These are phyloP conservation scores for Stenogyne calaminthoides DNA, from an alignment of 305 asterid genomes.

Conservation along the genomic window DNA sequence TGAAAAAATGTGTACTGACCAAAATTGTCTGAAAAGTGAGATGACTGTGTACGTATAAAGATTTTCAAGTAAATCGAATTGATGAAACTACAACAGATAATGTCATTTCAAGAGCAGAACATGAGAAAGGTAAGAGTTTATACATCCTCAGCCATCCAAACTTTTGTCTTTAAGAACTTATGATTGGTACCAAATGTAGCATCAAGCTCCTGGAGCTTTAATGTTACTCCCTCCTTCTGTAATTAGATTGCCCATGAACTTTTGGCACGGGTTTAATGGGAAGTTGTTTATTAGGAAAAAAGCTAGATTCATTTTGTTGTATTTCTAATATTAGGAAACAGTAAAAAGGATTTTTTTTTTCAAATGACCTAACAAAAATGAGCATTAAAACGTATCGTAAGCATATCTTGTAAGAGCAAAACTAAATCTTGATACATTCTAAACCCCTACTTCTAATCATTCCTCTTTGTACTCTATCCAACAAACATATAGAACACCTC, in stretches of 20 bases:
- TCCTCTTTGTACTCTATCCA: background rate
- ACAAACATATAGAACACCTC: background rate
- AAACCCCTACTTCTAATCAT: background rate
- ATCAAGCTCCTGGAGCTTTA: background rate
- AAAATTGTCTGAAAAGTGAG: background rate
- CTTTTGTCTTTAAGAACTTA: background rate
- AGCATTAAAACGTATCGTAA: background rate
- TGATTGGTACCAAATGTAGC: background rate
- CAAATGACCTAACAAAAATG: too few species aligned
- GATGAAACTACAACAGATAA: conserved; percentile 1
- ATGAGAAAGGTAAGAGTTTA: background rate
- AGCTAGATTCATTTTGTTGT: too few species aligned
- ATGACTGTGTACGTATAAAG: background rate
- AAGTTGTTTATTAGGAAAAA: too few species aligned
- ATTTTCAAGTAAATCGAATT: background rate
- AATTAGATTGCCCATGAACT: too few species aligned
- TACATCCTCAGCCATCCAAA: background rate
- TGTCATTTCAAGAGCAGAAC: background rate
- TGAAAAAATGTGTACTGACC: background rate
- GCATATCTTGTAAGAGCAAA: background rate
- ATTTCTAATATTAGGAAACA: too few species aligned
- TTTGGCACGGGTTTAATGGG: too few species aligned
- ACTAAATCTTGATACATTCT: background rate
- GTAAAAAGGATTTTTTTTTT: too few species aligned
- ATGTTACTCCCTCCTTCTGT: too few species aligned